Conservation (phyloP, 305 asterid species). For the Stenogyne calaminthoides region DNA sequence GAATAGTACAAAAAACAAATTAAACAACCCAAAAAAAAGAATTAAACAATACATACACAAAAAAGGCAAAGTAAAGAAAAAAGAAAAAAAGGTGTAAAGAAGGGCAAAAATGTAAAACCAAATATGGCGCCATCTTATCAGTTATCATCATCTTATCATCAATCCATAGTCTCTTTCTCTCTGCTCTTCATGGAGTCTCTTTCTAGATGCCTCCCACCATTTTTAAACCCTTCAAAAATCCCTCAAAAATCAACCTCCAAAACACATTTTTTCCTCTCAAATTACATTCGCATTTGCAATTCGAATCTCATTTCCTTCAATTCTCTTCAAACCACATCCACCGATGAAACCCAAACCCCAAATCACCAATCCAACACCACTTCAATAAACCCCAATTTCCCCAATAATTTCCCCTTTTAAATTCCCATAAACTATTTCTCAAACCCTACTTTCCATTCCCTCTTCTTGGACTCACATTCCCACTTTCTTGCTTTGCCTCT, state of each 20-base stretch:
- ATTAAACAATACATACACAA: no score
- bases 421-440: conserved; percentile 28
- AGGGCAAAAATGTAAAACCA: conserved; percentile 18
- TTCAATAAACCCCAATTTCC: conserved; percentile 16
- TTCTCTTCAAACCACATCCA: conserved; percentile 29
- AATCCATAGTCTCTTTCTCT: conserved; percentile 5
- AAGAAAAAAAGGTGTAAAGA: neutral
- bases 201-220: conserved; percentile 55
- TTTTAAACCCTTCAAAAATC: conserved; percentile 40
- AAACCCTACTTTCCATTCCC: conserved; percentile 43
- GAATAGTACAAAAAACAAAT: no score
- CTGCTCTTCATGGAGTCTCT: conserved; percentile 62
- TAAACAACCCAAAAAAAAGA: no score
- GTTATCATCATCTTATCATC: conserved; percentile 37
- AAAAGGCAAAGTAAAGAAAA: no score
- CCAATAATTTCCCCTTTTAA: no score
- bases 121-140: conserved; percentile 54
- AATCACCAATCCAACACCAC: conserved; percentile 26
- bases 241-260: conserved; percentile 40
- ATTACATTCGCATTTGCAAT: conserved; percentile 27
- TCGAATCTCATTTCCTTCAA: conserved; percentile 24
- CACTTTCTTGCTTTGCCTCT: conserved; percentile 64
- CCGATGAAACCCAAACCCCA: conserved; percentile 31
- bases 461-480: conserved; percentile 47
- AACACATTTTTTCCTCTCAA: conserved; percentile 31